Conservation (phyloP, 129 eudicot genomes). For the Glebionis coronaria region DNA sequence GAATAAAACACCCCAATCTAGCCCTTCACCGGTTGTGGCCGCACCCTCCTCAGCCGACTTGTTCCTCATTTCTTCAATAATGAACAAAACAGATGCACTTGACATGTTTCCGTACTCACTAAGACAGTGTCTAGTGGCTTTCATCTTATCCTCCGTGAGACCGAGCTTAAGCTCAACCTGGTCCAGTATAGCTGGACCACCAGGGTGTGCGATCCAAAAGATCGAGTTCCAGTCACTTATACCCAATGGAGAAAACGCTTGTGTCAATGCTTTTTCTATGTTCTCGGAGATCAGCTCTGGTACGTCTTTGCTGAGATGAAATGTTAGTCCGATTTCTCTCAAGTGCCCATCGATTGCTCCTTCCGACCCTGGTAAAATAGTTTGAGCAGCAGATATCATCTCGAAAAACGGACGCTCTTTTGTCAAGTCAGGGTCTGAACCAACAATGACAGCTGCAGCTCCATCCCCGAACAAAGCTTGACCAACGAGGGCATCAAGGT, state of each 20-base stretch:
- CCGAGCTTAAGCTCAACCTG: slow-evolving; percentile 52
- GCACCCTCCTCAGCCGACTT: slow-evolving; percentile 45
- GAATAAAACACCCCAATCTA: slow-evolving; percentile 57
- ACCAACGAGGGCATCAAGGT: slow-evolving; percentile 56
- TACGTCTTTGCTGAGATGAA: slow-evolving; percentile 43
- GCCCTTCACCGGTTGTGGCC: slow-evolving; percentile 50
- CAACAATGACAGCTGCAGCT: slow-evolving; percentile 38
- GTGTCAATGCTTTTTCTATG: slow-evolving; percentile 42
- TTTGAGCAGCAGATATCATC: slow-evolving; percentile 36
- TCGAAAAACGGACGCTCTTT: slow-evolving; percentile 35
- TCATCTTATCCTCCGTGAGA: slow-evolving; percentile 44
- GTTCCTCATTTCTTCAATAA: slow-evolving; percentile 57
- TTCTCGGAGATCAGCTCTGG: slow-evolving; percentile 54
- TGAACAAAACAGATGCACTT: slow-evolving; percentile 54
- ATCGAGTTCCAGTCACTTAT: slow-evolving; percentile 58
- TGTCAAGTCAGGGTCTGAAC: slow-evolving; percentile 32
- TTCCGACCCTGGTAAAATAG: slow-evolving; percentile 31
- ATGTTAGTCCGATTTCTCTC: slow-evolving; percentile 35
- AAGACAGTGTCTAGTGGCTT: slow-evolving; percentile 46
- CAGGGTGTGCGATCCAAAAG: slow-evolving; percentile 48
- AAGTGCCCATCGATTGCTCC: slow-evolving; percentile 37
- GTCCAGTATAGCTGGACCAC: slow-evolving; percentile 58
- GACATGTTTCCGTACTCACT: slow-evolving; percentile 65
- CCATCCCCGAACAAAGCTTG: slow-evolving; percentile 62
- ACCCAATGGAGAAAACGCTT: slow-evolving; percentile 50